Evolutionary conservation across 2,329 filamentous ascomycete species (phyloP), one percentile per base, ranked within the genome.

Genomic region (Fusarium odoratissimum): DNA sequence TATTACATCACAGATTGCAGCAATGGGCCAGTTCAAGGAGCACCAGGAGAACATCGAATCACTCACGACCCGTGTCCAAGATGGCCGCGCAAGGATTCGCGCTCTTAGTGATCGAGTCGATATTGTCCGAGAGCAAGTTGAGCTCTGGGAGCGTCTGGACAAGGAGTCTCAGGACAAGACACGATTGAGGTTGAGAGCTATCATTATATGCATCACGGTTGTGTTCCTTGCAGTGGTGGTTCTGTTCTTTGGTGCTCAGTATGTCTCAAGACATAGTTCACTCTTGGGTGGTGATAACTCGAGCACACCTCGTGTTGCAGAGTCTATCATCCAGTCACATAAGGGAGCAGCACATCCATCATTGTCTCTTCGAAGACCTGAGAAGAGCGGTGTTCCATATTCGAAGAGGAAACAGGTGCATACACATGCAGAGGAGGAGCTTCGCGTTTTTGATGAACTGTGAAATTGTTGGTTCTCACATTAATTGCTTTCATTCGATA

Each of bases 91-190:
- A 52, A 89, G 87, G 73, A 90, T 92, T 40, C 84, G 87, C 56
- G 81, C 83, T 21, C 84, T 95, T 41, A 90, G 90, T 65, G 85
- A 84, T 46, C 86, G 93, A 54, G 88, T 95, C 6, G 90, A 91
- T 57, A 82, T 85, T 19, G 91, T 93, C 17, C 86, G 89, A 55
- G 82, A 86, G 61, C 86, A 89, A 12, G 89, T 95, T 19, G 91
- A 93, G 78, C 83, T 84, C 33, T 93, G 92, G 87, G 91, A 93
- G 79, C 86, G 85, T 62, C 86, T 88, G 4, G 92, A 95, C 80
- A 85, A 84, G 52, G 89, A 90, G 75, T 92, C 91, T 86, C 89
- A 93, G 81, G 90, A 92, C 76, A 89, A 85, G 75, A 92, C 90
- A n/a, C 84, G 90, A 68, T 86, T 84, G 78, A 86, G 91, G 55